These are phyloP conservation scores for Escovopsis sp. DNA, from an alignment of 2,329 filamentous ascomycete species.

Conservation along the genomic window DNA sequence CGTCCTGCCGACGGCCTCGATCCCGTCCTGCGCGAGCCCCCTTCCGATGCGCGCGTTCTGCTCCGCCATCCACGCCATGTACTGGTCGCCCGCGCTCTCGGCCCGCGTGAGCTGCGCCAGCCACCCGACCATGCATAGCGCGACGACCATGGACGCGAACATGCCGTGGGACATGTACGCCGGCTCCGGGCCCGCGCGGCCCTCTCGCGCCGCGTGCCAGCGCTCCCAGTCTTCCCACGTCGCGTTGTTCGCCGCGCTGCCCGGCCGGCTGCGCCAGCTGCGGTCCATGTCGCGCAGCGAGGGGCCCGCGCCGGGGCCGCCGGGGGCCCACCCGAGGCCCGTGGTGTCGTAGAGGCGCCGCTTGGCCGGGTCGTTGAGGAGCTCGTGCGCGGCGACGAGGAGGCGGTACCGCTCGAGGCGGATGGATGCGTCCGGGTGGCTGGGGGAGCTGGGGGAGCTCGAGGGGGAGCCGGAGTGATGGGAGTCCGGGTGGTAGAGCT, in stretches of 20 bases:
- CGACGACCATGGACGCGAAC: conserved; percentile 56
- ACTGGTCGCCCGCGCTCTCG: conserved; percentile 42
- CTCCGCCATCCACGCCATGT: conserved; percentile 52
- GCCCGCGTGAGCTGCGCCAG: conserved; percentile 60
- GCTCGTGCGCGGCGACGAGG: conserved; percentile 72
- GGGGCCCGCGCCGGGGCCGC: conserved; percentile 38
- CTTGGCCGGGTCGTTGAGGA: conserved; percentile 69
- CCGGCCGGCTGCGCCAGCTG: conserved; percentile 33
- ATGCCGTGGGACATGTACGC: conserved; percentile 63
- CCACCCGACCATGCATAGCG: conserved; percentile 54
- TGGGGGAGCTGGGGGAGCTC: not conserved
- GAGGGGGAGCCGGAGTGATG: conserved; percentile 1
- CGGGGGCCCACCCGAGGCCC: conserved; percentile 62
- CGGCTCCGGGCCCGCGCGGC: conserved; percentile 32
- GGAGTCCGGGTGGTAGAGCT: conserved; percentile 82
- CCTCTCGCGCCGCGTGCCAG: conserved; percentile 47
- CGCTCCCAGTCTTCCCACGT: conserved; percentile 98
- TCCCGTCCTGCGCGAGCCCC: conserved; percentile 37
- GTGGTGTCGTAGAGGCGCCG: conserved; percentile 69
- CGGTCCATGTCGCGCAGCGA: conserved; percentile 30
- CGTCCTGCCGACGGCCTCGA: conserved; percentile 35
- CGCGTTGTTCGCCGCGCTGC: conserved; percentile 51
- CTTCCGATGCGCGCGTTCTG: conserved; percentile 52
- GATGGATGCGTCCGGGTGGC: conserved; percentile 30
- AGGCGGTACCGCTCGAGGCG: conserved; percentile 84